Conservation (phyloP, 495 filamentous ascomycete genomes). For the Talaromyces adpressus region DNA sequence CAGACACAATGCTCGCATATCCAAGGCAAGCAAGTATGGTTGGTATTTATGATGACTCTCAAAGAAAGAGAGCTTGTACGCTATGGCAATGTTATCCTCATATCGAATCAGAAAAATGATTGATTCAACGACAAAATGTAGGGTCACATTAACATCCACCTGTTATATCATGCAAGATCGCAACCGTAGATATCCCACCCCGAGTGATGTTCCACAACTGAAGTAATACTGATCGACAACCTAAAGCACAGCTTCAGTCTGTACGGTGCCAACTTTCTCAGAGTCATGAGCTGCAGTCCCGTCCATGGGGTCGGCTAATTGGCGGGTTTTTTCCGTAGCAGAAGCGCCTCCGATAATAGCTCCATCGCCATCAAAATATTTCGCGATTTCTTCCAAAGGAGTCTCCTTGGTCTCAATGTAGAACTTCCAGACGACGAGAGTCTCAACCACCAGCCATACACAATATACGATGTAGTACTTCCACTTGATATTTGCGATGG, state of each 20-base stretch:
- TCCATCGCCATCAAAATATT: constrained; percentile 52
- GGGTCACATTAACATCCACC: neutral
- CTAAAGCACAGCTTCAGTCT: neutral
- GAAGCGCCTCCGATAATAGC: constrained; percentile 39
- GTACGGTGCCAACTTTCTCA: neutral
- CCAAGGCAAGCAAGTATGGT: neutral
- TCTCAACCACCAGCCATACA: constrained; percentile 51
- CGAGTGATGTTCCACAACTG: neutral
- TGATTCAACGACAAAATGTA: neutral
- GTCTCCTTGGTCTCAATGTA: constrained; percentile 60
- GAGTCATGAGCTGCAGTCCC: neutral
- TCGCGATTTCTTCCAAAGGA: constrained; percentile 58
- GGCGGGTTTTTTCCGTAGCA: constrained; percentile 21
- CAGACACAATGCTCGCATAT: neutral
- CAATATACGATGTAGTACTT: constrained; percentile 60
- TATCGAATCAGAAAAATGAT: neutral
- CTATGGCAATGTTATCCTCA: no score
- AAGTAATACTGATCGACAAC: neutral
- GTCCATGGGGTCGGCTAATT: constrained; percentile 6
- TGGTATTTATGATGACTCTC: neutral
- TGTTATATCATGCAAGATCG: neutral
- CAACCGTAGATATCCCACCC: neutral
- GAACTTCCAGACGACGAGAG: constrained; percentile 55
- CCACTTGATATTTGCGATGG: constrained; percentile 50
- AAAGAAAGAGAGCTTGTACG: neutral